Base-by-base conservation (phyloP, 345 rosid genomes). In the Crucihimalaya himalaica region DNA sequence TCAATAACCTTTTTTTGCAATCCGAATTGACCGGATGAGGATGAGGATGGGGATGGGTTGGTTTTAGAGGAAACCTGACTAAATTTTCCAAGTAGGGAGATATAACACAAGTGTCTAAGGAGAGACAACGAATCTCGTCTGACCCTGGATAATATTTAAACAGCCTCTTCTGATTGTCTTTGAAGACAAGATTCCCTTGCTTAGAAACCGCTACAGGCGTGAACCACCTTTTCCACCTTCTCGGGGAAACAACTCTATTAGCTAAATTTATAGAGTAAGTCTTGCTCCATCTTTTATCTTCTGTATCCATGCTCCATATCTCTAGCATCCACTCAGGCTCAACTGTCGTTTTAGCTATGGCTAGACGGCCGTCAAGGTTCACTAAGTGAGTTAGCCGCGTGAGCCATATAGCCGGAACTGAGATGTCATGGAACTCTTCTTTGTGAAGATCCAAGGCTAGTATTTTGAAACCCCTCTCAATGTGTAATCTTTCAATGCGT, bases 381-480 rank as follows among this genome's bases (percentile, higher is more conserved):
- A 61, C 66, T 14, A 61, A 0, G 4, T 40, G 50, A 1, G 50
- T 60, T 4, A 21, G 32, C 1, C 0, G 2, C 0, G 65, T 39
- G 32, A 23, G 1, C 6, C 0, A 1, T 1, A 5, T 8, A 61
- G 6, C 7, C 5, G 34, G 66, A 14, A 23, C 0, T 0, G 15
- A 1, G 1, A 61, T 50, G 0, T 23, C 0, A 8, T 15, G 47
- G 16, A 43, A 63, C 37, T 40, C 19, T 63, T 43, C 25, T 43
- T n/a, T 43, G 19, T 63, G 53, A 43, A 43, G 67, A 63, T 63
- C 25, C 52, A 63, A 63, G 25, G 67, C 39, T 27, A 63, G 67
- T 25, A 63, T 10, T 10, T 14, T 63, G 67, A 0, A 23, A 59
- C 2, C 14, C 63, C 4, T 5, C 4, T 11, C 2, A 52, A 25